Evolutionary conservation across 2,329 filamentous ascomycete species (phyloP).

Genomic region (Pseudocercospora pini-densiflorae): DNA sequence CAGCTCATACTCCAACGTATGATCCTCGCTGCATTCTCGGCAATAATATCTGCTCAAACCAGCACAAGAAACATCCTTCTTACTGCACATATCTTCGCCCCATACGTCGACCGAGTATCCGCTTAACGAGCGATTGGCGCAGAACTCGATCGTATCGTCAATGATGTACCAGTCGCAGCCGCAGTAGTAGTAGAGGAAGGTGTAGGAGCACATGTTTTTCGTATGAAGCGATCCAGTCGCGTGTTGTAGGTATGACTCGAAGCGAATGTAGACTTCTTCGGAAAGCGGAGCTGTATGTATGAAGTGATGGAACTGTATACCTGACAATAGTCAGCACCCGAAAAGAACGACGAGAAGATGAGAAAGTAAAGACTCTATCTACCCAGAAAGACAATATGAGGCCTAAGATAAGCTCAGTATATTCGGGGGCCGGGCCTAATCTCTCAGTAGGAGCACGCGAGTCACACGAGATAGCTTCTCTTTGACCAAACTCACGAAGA

Average conservation of each 20-base stretch:
- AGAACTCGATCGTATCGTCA: constrained; percentile 52
- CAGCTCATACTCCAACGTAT: constrained; percentile 30
- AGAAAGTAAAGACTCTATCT: neutral
- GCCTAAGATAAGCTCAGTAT: neutral
- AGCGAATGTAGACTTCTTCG: neutral
- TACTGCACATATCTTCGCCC: constrained; percentile 49
- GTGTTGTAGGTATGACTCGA: neutral
- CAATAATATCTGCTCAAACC: constrained; percentile 25
- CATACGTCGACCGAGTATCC: constrained; percentile 55
- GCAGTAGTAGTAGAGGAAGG: constrained; percentile 54
- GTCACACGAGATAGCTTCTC: neutral
- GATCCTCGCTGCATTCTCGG: constrained; percentile 27
- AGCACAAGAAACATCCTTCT: constrained; percentile 26
- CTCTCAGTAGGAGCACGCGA: no score
- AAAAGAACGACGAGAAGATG: neutral
- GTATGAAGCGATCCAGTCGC: neutral
- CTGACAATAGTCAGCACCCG: neutral
- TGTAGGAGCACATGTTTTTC: constrained; percentile 23
- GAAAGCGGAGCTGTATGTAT: neutral
- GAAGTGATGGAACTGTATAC: neutral
- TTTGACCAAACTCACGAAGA: neutral
- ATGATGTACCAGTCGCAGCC: constrained; percentile 56
- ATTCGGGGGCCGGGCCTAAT: neutral
- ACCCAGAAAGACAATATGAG: neutral
- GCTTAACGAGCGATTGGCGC: constrained; percentile 49